Evolutionary conservation across 345 rosid genomes (phyloP), one percentile per base, ranked within the genome.

Genomic region (Geranium rotundifolium): DNA sequence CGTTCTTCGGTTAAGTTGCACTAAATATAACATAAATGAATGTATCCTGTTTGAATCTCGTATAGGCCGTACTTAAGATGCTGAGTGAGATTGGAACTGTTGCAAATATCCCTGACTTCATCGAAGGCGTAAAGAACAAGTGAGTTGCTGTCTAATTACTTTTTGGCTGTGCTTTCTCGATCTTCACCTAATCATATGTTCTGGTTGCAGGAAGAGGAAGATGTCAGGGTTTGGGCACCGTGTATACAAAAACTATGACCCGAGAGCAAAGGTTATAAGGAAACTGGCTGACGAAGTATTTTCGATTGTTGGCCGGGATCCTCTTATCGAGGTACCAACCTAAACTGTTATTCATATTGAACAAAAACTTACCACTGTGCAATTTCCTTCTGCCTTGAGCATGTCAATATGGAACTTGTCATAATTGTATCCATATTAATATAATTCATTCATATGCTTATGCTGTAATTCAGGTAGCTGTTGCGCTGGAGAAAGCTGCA

Each of bases 201-300:
- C 69, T n/a, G n/a, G n/a, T 4, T 50, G 19, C 46, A 93, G 99
- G 83, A 93, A 88, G 76, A 79, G 89, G 74, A 93, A 93, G 83
- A 88, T 93, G 99, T 93, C 96, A 18, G 99, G 99, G 67, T 93
- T 93, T 79, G 97, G 99, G 31, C 97, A 93, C 71, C 96, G 97
- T 61, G 96, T 93, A 4, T 93, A 93, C 85, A 93, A 90, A 78
- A 93, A 86, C 85, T 93, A 93, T 62, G 97, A 90, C 69, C 99
- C 99, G 8, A 79, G 97, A 66, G 99, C 99, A 57, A 93, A 86
- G 76, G 95, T 90, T 80, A 90, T 93, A 19, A 88, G 71, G 72
- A 90, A 85, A 58, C 79, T 93, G 39, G 95, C 99, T 15, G 99
- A 90, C 73, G 96, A 93, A 81, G 99, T 93, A 27, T 90, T 90